phyloP scores from a whole-genome alignment of 345 rosid species.

The Lepidium didymum region DNA sequence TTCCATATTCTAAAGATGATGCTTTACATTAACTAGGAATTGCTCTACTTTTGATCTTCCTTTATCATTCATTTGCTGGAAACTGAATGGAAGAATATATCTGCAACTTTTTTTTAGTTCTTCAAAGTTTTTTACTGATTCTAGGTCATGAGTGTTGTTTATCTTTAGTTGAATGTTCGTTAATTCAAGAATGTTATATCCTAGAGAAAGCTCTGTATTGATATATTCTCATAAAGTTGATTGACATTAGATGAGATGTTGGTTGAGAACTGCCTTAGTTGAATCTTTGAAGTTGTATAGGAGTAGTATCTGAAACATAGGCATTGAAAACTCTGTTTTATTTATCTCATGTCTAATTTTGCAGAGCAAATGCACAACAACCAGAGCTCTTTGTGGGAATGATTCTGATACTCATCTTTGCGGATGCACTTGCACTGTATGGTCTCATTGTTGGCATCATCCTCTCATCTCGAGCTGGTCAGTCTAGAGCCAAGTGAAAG shows the following conservation, averaged over 20 bases:
- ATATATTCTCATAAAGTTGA: not conserved
- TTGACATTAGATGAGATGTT: not conserved
- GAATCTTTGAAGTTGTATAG: not conserved
- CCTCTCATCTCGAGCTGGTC: constrained; percentile 86
- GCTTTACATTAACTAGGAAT: not conserved
- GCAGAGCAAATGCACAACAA: constrained; percentile 88
- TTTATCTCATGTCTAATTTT: not conserved
- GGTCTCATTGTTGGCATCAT: constrained; percentile 90
- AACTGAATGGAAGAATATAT: not conserved
- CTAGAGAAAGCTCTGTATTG: not conserved
- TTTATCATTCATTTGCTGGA: not conserved
- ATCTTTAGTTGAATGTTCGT: not conserved
- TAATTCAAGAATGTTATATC: not conserved
- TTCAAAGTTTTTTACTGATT: not conserved
- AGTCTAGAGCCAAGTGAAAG: constrained; percentile 66
- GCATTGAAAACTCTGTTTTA: not conserved
- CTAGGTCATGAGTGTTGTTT: not conserved
- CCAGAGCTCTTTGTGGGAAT: constrained; percentile 89
- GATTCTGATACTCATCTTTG: constrained; percentile 93
- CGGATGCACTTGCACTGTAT: constrained; percentile 83
- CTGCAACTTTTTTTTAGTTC: not conserved
- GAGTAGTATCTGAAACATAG: not conserved
- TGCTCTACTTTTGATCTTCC: not conserved
- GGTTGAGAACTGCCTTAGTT: not conserved
- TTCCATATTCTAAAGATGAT: not conserved